Conservation (phyloP, 148 eudicot species). For the Chenopodium berlandieri region DNA sequence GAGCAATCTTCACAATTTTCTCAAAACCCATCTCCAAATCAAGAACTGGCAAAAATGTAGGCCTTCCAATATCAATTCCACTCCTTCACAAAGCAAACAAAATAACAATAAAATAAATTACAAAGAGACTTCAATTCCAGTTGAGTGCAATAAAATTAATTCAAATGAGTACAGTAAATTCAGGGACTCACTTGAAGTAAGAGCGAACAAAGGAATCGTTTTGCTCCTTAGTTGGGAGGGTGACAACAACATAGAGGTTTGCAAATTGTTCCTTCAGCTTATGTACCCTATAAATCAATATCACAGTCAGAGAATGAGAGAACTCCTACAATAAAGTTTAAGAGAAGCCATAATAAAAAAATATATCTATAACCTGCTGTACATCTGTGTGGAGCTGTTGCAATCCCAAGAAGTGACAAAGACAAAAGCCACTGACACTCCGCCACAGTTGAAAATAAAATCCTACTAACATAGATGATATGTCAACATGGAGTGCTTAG, state of each 20-base stretch:
- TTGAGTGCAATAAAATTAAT: not conserved
- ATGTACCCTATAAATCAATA: constrained; percentile 49
- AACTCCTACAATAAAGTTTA: not conserved
- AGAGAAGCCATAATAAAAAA: constrained; percentile 1
- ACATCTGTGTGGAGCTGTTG: constrained; percentile 37
- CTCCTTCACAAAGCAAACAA: constrained; percentile 45
- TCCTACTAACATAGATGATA: constrained; percentile 47
- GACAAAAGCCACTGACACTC: constrained; percentile 83
- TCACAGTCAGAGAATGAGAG: constrained; percentile 21
- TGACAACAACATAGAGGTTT: constrained; percentile 76
- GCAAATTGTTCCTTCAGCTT: constrained; percentile 89
- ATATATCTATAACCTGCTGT: constrained; percentile 46
- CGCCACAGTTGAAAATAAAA: constrained; percentile 92
- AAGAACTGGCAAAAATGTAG: constrained; percentile 71
- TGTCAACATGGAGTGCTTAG: not conserved
- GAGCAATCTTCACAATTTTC: constrained; percentile 86
- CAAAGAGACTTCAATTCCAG: constrained; percentile 12
- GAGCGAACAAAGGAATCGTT: constrained; percentile 72
- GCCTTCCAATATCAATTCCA: constrained; percentile 78
- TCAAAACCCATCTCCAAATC: constrained; percentile 95
- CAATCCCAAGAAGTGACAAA: constrained; percentile 74
- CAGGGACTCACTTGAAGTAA: constrained; percentile 64
- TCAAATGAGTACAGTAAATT: not conserved
- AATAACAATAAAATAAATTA: too few relatives aligned
- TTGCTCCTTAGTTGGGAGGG: constrained; percentile 77